Conservation (phyloP, 352 stramenopile species). For the Globisporangium emineosum region DNA sequence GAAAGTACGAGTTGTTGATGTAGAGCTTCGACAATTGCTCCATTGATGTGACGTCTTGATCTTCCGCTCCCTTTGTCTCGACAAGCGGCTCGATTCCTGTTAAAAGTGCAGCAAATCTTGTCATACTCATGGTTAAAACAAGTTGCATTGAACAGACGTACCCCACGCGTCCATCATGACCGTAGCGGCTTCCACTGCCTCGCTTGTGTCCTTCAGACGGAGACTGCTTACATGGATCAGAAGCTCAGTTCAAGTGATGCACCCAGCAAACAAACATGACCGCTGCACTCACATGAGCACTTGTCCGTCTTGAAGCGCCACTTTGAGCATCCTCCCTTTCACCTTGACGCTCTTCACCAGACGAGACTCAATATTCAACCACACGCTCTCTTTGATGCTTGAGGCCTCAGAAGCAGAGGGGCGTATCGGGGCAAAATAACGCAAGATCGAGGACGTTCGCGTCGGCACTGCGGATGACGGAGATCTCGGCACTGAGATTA, state of each 20-base stretch:
- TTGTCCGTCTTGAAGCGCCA: conserved; percentile 19
- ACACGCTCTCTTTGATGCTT: neutral
- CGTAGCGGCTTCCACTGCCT: conserved; percentile 29
- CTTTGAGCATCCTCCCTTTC: conserved; percentile 30
- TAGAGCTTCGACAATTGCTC: conserved; percentile 28
- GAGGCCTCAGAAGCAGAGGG: neutral
- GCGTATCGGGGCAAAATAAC: conserved; percentile 1
- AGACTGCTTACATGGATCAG: conserved; percentile 20
- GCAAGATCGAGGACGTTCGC: conserved; percentile 8
- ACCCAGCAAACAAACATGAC: neutral
- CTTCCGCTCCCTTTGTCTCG: conserved; percentile 18
- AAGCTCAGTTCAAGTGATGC: neutral
- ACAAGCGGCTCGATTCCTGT: conserved; percentile 44
- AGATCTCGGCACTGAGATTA: conserved; percentile 12
- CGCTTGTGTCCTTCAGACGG: conserved; percentile 20
- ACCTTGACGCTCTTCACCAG: conserved; percentile 30
- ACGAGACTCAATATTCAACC: conserved; percentile 1
- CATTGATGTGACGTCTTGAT: conserved; percentile 12
- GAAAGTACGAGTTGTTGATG: conserved; percentile 30
- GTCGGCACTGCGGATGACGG: neutral
- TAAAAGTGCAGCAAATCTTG: neutral
- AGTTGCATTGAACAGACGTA: conserved; percentile 7
- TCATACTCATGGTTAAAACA: neutral
- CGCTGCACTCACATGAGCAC: conserved; percentile 26
- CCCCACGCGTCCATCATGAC: conserved; percentile 47